Conservation (phyloP, 2,329 filamentous ascomycete species). For the Hymenoscyphus occultus region DNA sequence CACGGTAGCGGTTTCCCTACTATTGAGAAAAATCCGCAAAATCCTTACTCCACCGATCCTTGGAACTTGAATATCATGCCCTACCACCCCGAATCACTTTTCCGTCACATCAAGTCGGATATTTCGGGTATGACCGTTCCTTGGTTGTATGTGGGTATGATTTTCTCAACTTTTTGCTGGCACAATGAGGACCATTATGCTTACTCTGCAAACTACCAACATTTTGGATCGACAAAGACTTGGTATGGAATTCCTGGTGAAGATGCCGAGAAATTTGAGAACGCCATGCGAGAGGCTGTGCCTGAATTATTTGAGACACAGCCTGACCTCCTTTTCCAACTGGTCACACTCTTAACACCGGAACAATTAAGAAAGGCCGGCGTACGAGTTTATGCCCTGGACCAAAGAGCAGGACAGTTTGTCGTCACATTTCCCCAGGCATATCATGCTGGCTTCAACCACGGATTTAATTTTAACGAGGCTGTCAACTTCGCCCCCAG, state of each 20-base stretch:
- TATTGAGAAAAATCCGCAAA: conserved; percentile 82
- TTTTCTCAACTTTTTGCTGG: conserved; percentile 99
- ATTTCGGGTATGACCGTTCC: conserved; percentile 99
- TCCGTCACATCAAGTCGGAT: conserved; percentile 96
- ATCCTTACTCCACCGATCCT: conserved; percentile 82
- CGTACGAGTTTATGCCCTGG: conserved; percentile 89
- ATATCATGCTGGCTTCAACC: conserved; percentile 97
- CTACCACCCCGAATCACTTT: conserved; percentile 85
- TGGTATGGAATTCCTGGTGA: conserved; percentile 98
- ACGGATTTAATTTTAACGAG: conserved; percentile 98
- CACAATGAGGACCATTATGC: conserved; percentile 98
- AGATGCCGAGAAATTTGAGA: conserved; percentile 91
- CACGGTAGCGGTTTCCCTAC: conserved; percentile 97
- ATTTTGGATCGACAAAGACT: conserved; percentile 96
- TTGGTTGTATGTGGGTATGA: conserved; percentile 99
- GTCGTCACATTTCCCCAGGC: conserved; percentile 96
- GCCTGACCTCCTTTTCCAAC: conserved; percentile 90
- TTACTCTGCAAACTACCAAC: conserved; percentile 97
- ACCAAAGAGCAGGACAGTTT: conserved; percentile 92
- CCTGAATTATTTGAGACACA: conserved; percentile 97
- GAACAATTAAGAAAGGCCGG: conserved; percentile 91
- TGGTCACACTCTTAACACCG: conserved; percentile 92
- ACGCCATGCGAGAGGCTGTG: conserved; percentile 91
- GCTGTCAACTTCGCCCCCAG: conserved; percentile 95
- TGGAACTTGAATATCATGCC: conserved; percentile 97